Evolutionary conservation across 2,329 filamentous ascomycete genomes (phyloP), one percentile per base, ranked within the genome.

Genomic region (Colletotrichum sp.): DNA sequence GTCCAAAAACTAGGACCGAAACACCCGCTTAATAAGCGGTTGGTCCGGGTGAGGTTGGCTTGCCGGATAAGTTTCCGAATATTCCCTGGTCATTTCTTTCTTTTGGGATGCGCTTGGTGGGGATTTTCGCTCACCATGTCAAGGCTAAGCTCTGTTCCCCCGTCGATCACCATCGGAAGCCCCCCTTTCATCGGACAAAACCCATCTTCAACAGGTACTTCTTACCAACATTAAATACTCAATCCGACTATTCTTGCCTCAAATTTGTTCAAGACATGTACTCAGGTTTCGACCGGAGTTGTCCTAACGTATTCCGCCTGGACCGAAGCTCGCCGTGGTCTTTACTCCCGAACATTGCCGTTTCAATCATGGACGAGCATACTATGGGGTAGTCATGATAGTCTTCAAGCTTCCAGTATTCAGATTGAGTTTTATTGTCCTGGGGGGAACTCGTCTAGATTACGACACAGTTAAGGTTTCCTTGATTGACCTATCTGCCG

Each of bases 21-120:
- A 1, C 24, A 12, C 21, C 69, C 69, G 69, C 69, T 70, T 63
- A 70, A 51, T 70, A 63, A 70, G 69, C 69, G 69, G 62, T 9
- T 61, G 18, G 16, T 59, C 69, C 62, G 54, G 69, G 54, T 36
- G 29, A 21, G 18, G 18, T 29, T 55, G 29, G n/a, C 24, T 47
- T 24, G 9, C 47, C 31, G 63, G 47, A 21, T 36, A 12, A 21
- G 29, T 15, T n/a, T 16, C n/a, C 33, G 57, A 34, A 31, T 13
- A 31, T 59, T 33, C 57, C 54, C 27, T 31, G 54, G 5, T 57
- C 15, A 21, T 21, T 51, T 57, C 24, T 12, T 4, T 57, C 54
- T 31, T 57, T 43, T 11, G 7, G 11, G 34, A 36, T 36, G n/a
- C 16, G 21, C 21, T 12, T 29, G 13, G 9, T 8, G 31, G 43